Conservation (phyloP, 257 asterid genomes). For the Leptodermis oblonga region DNA sequence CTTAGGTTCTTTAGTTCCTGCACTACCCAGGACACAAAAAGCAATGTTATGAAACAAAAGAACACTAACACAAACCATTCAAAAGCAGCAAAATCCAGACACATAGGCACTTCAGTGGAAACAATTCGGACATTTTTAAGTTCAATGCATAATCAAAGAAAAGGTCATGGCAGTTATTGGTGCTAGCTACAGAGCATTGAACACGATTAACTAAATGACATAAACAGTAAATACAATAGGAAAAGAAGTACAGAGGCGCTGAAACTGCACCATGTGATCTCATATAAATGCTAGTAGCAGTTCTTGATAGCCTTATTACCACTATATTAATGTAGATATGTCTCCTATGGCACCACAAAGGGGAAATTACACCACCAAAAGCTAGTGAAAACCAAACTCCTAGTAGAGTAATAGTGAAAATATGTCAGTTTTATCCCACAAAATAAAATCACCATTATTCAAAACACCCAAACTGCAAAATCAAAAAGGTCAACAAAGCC, state of each 20-base stretch:
- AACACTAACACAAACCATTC: neutral
- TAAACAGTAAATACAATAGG: neutral
- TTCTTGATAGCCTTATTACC: neutral
- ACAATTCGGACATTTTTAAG: neutral
- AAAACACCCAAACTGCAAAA: neutral
- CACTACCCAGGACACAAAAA: constrained; percentile 18
- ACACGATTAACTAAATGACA: neutral
- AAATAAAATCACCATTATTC: too few species aligned
- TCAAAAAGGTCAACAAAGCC: neutral
- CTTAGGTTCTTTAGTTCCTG: constrained; percentile 94
- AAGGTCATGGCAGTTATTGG: neutral
- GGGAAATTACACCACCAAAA: neutral
- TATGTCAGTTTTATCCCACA: neutral
- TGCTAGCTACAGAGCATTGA: neutral
- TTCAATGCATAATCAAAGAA: neutral
- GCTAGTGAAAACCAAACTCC: neutral
- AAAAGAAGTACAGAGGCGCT: neutral
- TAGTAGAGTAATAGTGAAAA: neutral
- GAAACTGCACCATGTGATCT: neutral
- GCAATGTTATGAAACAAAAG: constrained; percentile 12
- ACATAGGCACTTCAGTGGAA: neutral
- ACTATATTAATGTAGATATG: neutral
- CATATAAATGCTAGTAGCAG: neutral
- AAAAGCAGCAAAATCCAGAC: neutral
- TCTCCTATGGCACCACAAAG: neutral